phyloP scores from a whole-genome alignment of 208 protist genomes.

The Phytomonas francai region DNA sequence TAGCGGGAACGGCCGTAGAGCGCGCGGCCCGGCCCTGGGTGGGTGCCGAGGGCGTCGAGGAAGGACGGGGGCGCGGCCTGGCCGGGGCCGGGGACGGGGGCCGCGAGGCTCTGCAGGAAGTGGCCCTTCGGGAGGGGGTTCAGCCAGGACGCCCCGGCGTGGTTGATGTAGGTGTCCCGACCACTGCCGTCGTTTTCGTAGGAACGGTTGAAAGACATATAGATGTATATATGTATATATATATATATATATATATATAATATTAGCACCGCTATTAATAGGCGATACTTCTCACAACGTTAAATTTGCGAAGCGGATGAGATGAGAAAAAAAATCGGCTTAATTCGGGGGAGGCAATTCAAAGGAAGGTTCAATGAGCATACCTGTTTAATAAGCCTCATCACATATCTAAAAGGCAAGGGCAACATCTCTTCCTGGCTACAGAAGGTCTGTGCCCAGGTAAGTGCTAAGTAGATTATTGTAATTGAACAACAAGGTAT shows the following conservation, averaged over 20 bases:
- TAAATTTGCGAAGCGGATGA: not conserved
- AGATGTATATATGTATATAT: not conserved
- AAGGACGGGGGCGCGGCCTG: not conserved
- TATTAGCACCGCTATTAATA: not conserved
- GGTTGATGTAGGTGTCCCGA: slow-evolving; percentile 75
- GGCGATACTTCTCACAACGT: not conserved
- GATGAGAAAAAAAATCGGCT: too few species aligned
- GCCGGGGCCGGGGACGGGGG: not conserved
- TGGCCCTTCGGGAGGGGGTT: slow-evolving; percentile 64
- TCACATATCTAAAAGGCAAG: too few species aligned
- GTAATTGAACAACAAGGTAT: too few species aligned
- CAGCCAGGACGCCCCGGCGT: slow-evolving; percentile 69
- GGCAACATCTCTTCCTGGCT: too few species aligned
- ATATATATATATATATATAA: not conserved
- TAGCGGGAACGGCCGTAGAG: slow-evolving; percentile 76
- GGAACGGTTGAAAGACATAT: slow-evolving; percentile 12
- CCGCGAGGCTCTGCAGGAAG: slow-evolving; percentile 35
- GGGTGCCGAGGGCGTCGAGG: slow-evolving; percentile 14
- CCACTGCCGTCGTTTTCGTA: slow-evolving; percentile 59
- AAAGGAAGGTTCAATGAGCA: too few species aligned
- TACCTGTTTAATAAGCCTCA: too few species aligned
- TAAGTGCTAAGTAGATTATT: too few species aligned
- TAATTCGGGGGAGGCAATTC: too few species aligned
- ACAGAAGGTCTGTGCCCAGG: too few species aligned
- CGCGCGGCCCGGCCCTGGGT: slow-evolving; percentile 18